phyloP scores from a whole-genome alignment of 2,329 filamentous ascomycete species.

The Neodidymelliopsis sp. region DNA sequence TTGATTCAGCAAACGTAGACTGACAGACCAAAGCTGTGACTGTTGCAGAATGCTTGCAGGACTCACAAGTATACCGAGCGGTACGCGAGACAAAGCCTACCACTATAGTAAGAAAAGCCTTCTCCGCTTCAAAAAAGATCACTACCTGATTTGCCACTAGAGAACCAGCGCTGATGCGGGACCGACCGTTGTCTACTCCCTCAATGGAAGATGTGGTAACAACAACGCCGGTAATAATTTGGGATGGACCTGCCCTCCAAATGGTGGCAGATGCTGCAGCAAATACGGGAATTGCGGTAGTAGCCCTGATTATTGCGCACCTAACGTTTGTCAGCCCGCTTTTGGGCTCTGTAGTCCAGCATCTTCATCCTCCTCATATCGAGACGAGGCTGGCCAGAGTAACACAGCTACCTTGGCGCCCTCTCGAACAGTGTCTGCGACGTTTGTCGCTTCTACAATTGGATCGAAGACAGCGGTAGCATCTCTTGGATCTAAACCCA shows the following conservation, averaged over 20 bases:
- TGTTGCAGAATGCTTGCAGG: constrained; percentile 11
- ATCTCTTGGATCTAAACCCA: background rate
- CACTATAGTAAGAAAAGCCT: too few relatives aligned
- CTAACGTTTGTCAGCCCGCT: constrained; percentile 1
- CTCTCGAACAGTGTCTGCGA: background rate
- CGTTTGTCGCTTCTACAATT: too few relatives aligned
- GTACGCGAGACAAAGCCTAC: background rate
- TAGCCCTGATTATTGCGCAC: background rate
- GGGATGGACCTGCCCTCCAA: constrained; percentile 17
- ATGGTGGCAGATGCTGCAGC: constrained; percentile 13
- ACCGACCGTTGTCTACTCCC: constrained; percentile 11
- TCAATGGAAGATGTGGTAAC: constrained; percentile 18
- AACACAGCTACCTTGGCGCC: background rate
- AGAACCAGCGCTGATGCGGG: background rate
- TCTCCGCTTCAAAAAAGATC: too few relatives aligned
- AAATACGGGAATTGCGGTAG: constrained; percentile 1
- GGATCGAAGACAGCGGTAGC: background rate
- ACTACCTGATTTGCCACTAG: too few relatives aligned
- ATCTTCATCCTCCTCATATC: background rate
- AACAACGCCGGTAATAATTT: constrained; percentile 16
- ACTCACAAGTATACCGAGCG: constrained; percentile 10
- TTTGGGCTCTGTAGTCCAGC: background rate
- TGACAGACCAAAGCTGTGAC: constrained; percentile 9
- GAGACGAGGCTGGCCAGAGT: background rate
- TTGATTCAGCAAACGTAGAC: background rate